phyloP scores from a whole-genome alignment of 768 basidiomycete genomes.

The Sarcodon sp. region DNA sequence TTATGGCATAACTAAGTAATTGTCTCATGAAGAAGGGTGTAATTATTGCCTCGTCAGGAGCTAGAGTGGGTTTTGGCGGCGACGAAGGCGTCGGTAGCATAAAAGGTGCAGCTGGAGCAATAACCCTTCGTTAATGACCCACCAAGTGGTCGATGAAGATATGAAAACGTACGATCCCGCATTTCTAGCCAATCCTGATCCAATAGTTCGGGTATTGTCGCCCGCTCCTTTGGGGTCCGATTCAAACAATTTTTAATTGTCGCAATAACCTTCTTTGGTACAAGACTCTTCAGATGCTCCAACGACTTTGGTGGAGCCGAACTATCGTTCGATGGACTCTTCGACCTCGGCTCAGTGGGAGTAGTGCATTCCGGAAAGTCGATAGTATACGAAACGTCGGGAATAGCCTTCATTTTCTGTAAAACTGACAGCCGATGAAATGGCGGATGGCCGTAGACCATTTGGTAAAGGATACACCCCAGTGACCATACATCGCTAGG shows the following conservation, averaged over 20 bases:
- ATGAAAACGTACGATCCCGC: constrained; percentile 35
- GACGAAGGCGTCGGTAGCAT: constrained; percentile 9
- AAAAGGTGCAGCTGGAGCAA: constrained; percentile 16
- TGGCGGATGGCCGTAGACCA: constrained; percentile 91
- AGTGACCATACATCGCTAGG: constrained; percentile 97
- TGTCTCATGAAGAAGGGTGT: constrained; percentile 74
- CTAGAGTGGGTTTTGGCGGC: constrained; percentile 19
- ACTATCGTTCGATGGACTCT: constrained; percentile 1
- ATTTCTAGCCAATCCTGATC: constrained; percentile 69
- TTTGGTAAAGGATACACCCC: constrained; percentile 96
- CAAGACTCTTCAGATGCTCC: constrained; percentile 58
- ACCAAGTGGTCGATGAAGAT: not conserved
- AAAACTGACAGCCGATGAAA: constrained; percentile 77
- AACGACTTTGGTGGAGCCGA: constrained; percentile 31
- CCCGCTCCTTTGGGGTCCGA: constrained; percentile 70
- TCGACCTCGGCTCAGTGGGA: constrained; percentile 27
- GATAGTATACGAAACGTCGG: constrained; percentile 63
- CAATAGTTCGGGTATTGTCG: constrained; percentile 80
- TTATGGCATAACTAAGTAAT: constrained; percentile 57
- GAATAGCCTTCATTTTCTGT: constrained; percentile 92
- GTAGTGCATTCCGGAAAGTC: constrained; percentile 66
- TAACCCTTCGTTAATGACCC: constrained; percentile 14
- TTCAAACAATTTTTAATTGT: constrained; percentile 75
- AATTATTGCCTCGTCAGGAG: constrained; percentile 54
- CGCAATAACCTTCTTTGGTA: constrained; percentile 63